These are phyloP conservation scores for Penicillium odoratum DNA, from an alignment of 495 filamentous ascomycete species.

Conservation along the genomic window DNA sequence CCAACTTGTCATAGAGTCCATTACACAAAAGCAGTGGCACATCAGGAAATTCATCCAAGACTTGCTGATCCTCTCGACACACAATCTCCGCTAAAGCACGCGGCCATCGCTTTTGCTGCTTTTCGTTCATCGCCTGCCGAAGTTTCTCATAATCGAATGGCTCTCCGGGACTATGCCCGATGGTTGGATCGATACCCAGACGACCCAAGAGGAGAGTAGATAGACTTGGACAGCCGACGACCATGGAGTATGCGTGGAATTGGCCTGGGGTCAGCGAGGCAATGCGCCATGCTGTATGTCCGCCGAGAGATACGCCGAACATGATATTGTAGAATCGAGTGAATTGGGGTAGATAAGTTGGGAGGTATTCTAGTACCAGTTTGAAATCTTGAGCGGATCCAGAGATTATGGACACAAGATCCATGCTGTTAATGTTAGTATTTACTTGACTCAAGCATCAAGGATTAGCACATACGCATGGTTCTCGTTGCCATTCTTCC, in stretches of 20 bases:
- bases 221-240: constrained; percentile 4
- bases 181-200: constrained; percentile 1
- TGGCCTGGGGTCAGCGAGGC: constrained; percentile 5
- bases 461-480: constrained; percentile 3
- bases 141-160: constrained; percentile 2
- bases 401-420: constrained; percentile 6
- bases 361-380: constrained; percentile 6
- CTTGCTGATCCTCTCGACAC: constrained; percentile 1
- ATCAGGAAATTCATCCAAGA: constrained; percentile 3
- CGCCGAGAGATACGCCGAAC: constrained; percentile 4
- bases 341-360: constrained; percentile 5
- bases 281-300: constrained; percentile 9
- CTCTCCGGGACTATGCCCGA: background rate
- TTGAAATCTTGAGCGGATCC: constrained; percentile 11
- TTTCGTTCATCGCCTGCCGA: background rate
- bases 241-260: constrained; percentile 1
- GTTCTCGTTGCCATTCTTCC: constrained; percentile 9
- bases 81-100: constrained; percentile 3
- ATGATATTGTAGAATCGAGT: constrained; percentile 7
- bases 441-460: background rate
- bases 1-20: constrained; percentile 2
- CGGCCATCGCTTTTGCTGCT: constrained; percentile 2
- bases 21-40: constrained; percentile 7
- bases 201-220: constrained; percentile 1
- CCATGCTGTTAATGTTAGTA: constrained; percentile 4